Evolutionary conservation across 345 rosid species (phyloP), one percentile per base, ranked within the genome.

Genomic region (Bruguiera sexangula): DNA sequence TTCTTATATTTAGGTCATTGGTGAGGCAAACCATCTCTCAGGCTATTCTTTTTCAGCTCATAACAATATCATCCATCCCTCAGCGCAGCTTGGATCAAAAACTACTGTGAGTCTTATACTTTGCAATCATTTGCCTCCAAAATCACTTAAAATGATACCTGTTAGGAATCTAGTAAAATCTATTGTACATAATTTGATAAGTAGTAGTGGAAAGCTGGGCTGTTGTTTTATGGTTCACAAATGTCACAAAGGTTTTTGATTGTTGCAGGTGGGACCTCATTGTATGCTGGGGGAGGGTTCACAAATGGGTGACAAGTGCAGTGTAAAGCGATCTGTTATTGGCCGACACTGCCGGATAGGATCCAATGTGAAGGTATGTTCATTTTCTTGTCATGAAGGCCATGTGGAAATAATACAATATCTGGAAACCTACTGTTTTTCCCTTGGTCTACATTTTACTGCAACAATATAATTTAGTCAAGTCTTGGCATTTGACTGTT

Each of bases 291-390:
- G 96, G 50, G 97, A 95, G 84, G 96, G 97, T 76, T 87, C 99
- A 69, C 91, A 88, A 69, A 83, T 95, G 89, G 96, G 94, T 73
- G 99, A 95, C 77, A 95, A 92, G 75, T 95, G 97, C 75, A 88
- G 96, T 68, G 96, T 95, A 66, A 92, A 95, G 79, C 88, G 97
- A 78, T 95, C 99, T 66, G 96, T 92, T 37, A 86, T 92, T 72
- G 97, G 99, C 68, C 93, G 90, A 64, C 97, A 92, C 76, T 95
- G 99, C 83, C 85, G 94, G 63, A 90, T 95, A 84, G 96, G 97
- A 76, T 92, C 94, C 75, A 90, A 86, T 77, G 99, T 95, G 74
- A 95, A 95, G 99, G 99, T 92, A 82, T 27, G 70, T 32, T 30
- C 48, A 58, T 43, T 70, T 66, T 69, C 58, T 24, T 20, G 9